Percentiles rank a stretch among this genome's conserved stretches.
Conservation (phyloP, 257 asterid species). For the Nemophila menziesii region DNA sequence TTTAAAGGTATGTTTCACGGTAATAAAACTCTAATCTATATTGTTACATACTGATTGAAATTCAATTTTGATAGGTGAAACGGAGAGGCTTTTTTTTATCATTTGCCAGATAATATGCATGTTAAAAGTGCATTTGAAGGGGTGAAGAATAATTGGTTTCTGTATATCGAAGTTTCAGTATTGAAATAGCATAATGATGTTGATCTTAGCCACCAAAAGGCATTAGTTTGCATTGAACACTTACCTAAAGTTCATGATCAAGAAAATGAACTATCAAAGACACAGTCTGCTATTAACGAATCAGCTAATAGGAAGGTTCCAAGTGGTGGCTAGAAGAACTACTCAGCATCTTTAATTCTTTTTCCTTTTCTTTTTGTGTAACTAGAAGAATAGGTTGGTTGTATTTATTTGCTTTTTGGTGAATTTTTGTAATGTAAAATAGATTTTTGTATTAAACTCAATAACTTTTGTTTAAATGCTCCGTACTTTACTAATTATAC, state of each 20-base stretch:
- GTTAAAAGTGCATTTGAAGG: constrained; percentile 37
- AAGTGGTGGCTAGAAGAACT: constrained; percentile 2
- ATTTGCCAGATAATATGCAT: constrained; percentile 47
- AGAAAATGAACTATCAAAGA: constrained; percentile 9
- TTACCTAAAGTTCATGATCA: constrained; percentile 3
- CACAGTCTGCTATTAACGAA: background rate
- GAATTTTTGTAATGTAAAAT: too few species aligned
- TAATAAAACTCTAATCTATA: background rate
- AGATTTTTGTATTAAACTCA: too few species aligned
- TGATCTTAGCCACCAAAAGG: constrained; percentile 6
- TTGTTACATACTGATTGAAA: constrained; percentile 3
- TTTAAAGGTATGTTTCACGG: constrained; percentile 39
- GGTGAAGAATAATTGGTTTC: constrained; percentile 26
- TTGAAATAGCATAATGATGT: constrained; percentile 2
- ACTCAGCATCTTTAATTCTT: too few species aligned
- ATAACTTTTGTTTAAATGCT: too few species aligned
- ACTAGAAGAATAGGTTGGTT: too few species aligned
- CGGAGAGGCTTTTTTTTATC: constrained; percentile 37
- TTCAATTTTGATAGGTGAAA: constrained; percentile 31
- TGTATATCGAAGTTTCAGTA: constrained; percentile 33
- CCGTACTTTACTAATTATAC: too few species aligned
- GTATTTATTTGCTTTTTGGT: too few species aligned
- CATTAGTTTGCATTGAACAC: constrained; percentile 6
- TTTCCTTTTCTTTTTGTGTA: too few species aligned
- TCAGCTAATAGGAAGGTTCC: constrained; percentile 4